Evolutionary conservation across 495 filamentous ascomycete genomes (phyloP).

Genomic region (Jackrogersella multiformis): DNA sequence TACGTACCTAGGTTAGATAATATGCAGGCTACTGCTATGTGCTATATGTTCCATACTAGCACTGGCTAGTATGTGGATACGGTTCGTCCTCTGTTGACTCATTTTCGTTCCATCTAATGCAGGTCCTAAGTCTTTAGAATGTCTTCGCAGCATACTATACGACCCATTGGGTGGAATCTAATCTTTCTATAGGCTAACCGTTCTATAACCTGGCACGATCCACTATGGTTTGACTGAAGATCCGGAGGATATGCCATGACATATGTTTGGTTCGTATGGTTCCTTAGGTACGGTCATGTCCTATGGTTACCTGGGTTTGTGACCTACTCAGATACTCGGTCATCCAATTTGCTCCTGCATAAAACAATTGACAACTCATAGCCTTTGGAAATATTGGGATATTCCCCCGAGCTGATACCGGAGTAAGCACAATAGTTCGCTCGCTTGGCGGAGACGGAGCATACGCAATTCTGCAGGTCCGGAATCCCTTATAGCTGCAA

Average conservation of each 20-base stretch:
- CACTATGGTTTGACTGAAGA: conserved; percentile 24
- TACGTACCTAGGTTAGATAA: background rate
- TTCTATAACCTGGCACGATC: conserved; percentile 20
- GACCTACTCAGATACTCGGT: conserved; percentile 14
- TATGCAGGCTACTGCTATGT: no score
- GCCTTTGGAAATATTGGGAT: conserved; percentile 26
- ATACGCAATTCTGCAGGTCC: conserved; percentile 35
- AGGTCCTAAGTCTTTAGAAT: conserved; percentile 21
- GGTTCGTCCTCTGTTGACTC: conserved; percentile 36
- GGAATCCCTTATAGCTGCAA: conserved; percentile 24
- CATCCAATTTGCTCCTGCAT: conserved; percentile 39
- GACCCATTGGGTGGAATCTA: conserved; percentile 7
- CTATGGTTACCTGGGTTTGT: no score
- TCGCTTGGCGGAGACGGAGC: conserved; percentile 27
- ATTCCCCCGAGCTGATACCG: conserved; percentile 26
- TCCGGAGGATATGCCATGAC: conserved; percentile 10
- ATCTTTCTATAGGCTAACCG: conserved; percentile 28
- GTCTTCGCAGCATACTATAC: conserved; percentile 1
- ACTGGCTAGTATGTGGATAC: conserved; percentile 21
- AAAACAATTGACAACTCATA: conserved; percentile 36
- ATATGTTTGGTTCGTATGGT: conserved; percentile 16
- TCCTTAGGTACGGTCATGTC: no score
- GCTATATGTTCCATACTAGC: no score
- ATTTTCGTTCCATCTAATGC: conserved; percentile 38
- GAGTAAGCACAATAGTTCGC: conserved; percentile 32